phyloP scores from a whole-genome alignment of 257 asterid species.

The Verbascum thapsus region DNA sequence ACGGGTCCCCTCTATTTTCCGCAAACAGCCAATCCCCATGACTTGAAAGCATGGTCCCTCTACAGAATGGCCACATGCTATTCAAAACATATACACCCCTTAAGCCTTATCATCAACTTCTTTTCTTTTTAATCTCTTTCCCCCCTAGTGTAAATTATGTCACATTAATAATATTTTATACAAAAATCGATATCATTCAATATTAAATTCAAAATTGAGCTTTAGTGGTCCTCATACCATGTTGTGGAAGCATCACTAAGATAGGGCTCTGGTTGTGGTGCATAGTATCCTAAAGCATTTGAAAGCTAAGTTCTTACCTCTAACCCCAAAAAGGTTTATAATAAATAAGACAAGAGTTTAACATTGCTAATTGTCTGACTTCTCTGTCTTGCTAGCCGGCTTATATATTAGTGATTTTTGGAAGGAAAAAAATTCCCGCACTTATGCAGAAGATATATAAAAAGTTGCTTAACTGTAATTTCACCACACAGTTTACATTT shows the following conservation, averaged over 20 bases:
- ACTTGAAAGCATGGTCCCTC: background rate
- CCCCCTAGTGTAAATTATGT: too few species aligned
- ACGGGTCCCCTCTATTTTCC: background rate
- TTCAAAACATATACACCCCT: background rate
- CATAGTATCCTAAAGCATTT: slow-evolving; percentile 3
- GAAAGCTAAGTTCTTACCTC: too few species aligned
- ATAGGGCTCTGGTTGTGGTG: slow-evolving; percentile 13
- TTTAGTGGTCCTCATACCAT: slow-evolving; percentile 20
- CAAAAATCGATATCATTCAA: too few species aligned
- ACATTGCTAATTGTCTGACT: background rate
- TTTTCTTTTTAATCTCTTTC: background rate
- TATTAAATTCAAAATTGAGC: too few species aligned
- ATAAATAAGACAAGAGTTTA: too few species aligned
- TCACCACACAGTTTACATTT: too few species aligned
- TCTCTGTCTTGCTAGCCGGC: background rate
- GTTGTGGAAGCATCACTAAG: slow-evolving; percentile 4
- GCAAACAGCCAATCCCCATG: background rate
- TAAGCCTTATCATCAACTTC: background rate
- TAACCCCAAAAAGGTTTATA: too few species aligned
- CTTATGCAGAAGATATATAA: too few species aligned
- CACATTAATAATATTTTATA: too few species aligned
- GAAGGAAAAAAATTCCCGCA: too few species aligned
- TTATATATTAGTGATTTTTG: too few species aligned
- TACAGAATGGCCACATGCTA: background rate
- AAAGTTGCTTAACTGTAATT: too few species aligned